These are phyloP conservation scores for Penicillium atrosanguineum DNA, from an alignment of 495 filamentous ascomycete species.

Conservation along the genomic window DNA sequence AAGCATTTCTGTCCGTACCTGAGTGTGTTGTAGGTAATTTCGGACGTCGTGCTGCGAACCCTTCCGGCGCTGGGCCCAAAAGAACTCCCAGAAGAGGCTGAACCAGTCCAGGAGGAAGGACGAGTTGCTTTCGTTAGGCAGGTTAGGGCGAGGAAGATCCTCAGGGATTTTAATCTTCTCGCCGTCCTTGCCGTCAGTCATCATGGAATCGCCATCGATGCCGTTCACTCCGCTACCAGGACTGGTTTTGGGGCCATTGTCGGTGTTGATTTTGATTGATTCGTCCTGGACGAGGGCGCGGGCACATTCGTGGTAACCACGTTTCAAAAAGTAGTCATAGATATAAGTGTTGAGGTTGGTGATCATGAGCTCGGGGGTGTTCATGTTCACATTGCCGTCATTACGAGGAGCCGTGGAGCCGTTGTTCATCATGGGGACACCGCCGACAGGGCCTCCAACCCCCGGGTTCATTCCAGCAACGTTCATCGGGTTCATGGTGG, in stretches of 20 bases:
- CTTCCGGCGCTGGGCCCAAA: constrained; percentile 68
- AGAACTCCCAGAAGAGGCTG: constrained; percentile 94
- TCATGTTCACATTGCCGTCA: constrained; percentile 44
- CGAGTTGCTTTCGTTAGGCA: constrained; percentile 62
- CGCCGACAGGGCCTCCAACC: constrained; percentile 61
- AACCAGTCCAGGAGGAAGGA: constrained; percentile 95
- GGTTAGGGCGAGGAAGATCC: constrained; percentile 73
- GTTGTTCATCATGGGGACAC: constrained; percentile 73
- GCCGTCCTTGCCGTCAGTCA: constrained; percentile 76
- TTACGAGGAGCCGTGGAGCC: constrained; percentile 52
- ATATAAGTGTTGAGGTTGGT: constrained; percentile 96
- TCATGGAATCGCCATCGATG: constrained; percentile 76
- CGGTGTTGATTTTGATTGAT: constrained; percentile 51
- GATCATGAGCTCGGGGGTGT: constrained; percentile 54
- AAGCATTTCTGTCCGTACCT: constrained; percentile 52
- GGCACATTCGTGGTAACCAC: constrained; percentile 77
- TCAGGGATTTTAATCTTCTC: constrained; percentile 68
- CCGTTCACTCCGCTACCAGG: constrained; percentile 66
- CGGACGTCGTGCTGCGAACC: constrained; percentile 53
- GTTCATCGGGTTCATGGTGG: constrained; percentile 72
- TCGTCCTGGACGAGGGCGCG: constrained; percentile 60
- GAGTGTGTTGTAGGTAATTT: constrained; percentile 75
- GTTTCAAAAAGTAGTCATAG: constrained; percentile 91
- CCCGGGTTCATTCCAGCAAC: constrained; percentile 61
- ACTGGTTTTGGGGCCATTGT: constrained; percentile 58